Evolutionary conservation across 2,329 filamentous ascomycete genomes (phyloP).

Genomic region (Alternaria arbusti): DNA sequence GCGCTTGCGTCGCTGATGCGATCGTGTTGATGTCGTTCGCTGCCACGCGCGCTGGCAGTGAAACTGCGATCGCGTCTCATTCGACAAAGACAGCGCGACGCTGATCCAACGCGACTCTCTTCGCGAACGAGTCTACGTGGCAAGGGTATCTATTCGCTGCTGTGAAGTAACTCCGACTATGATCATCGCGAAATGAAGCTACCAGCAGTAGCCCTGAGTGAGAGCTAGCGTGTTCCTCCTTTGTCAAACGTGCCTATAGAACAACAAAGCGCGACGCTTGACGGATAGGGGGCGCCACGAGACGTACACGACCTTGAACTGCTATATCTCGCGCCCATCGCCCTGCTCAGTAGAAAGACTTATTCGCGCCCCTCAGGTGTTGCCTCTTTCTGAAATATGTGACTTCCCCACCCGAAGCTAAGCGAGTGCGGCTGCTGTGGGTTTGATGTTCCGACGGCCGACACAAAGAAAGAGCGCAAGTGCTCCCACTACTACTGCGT

Average conservation of each 20-base stretch:
- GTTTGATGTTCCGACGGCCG: too few species aligned
- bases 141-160: not conserved
- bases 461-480: too few species aligned
- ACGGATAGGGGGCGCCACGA: not conserved
- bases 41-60: not conserved
- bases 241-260: not conserved
- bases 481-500: too few species aligned
- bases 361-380: not conserved
- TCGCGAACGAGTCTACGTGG: not conserved
- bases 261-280: not conserved
- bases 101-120: not conserved
- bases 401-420: not conserved
- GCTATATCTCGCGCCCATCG: not conserved
- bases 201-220: not conserved
- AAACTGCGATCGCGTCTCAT: not conserved
- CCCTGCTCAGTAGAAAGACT: not conserved
- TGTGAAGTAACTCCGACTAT: conserved; percentile 7
- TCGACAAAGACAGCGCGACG: not conserved
- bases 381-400: not conserved
- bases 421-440: not conserved
- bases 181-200: not conserved
- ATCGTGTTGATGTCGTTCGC: not conserved
- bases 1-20: not conserved
- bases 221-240: not conserved
- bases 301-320: not conserved